Percentiles rank a stretch among this genome's conserved stretches.
Conservation (phyloP, 805 yeast species). For the Teunomyces gatunensis region DNA sequence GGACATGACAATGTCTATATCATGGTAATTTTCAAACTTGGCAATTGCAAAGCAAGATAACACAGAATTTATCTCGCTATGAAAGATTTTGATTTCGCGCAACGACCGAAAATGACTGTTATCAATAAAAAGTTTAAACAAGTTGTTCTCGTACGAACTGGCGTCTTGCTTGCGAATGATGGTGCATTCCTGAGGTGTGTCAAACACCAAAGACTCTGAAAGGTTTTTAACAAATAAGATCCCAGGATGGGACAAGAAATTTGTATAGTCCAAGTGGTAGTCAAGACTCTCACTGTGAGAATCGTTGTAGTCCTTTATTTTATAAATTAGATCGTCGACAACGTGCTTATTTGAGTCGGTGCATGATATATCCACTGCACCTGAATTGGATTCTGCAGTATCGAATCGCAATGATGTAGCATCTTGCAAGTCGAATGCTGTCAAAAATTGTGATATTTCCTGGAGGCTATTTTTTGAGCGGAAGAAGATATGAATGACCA, state of each 20-base stretch:
- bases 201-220: conserved; percentile 29
- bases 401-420: not conserved
- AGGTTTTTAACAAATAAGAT: conserved; percentile 54
- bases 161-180: conserved; percentile 6
- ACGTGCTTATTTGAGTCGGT: conserved; percentile 3
- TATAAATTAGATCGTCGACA: conserved; percentile 9
- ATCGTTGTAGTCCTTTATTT: conserved; percentile 8
- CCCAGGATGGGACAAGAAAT: conserved; percentile 53
- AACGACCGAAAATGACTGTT: conserved; percentile 18
- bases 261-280: conserved; percentile 23
- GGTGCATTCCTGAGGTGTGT: not conserved
- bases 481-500: conserved; percentile 1
- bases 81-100: conserved; percentile 21
- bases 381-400: not conserved
- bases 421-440: not conserved
- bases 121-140: conserved; percentile 18
- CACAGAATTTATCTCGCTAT: conserved; percentile 6
- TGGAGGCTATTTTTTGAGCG: not conserved
- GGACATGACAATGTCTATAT: conserved; percentile 27
- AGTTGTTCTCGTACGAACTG: conserved; percentile 24
- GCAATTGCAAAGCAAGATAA: conserved; percentile 24
- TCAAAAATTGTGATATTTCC: not conserved
- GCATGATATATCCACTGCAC: conserved; percentile 1
- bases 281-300: not conserved
- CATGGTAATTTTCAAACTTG: conserved; percentile 32